A percentile compares a stretch with the other conserved stretches of the same genome.
Evolutionary conservation across 2,329 filamentous ascomycete genomes (phyloP).

Genomic region (Diplodia seriata): DNA sequence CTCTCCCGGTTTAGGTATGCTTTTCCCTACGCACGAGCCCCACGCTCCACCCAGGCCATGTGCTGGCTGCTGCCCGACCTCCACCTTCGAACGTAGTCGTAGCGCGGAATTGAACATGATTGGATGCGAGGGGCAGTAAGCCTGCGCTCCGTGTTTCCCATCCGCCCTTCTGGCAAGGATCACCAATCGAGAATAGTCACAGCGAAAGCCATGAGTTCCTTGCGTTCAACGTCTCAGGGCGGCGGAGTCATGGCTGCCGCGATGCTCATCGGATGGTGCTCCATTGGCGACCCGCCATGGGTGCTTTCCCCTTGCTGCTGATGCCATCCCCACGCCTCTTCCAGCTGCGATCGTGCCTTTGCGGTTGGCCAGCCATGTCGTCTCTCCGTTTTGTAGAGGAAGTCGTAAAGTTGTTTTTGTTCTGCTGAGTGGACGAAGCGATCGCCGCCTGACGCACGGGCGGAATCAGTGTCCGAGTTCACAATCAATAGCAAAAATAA

Average conservation of each 20-base stretch:
- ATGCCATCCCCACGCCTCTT: slow-evolving; percentile 26
- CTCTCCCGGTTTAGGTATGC: not conserved
- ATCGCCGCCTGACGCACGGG: slow-evolving; percentile 8
- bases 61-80: not conserved
- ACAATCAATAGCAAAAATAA: no score
- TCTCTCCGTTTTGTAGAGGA: slow-evolving; percentile 9
- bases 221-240: not conserved
- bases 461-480: not conserved
- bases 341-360: slow-evolving; percentile 7
- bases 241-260: slow-evolving; percentile 18
- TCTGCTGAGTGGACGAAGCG: slow-evolving; percentile 20
- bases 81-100: not conserved
- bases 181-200: not conserved
- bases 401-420: not conserved
- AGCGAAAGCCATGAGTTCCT: not conserved
- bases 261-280: not conserved
- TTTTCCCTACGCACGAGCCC: not conserved
- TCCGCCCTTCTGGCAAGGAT: not conserved
- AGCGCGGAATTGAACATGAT: slow-evolving; percentile 5
- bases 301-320: not conserved
- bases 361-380: slow-evolving; percentile 23
- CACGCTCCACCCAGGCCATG: not conserved
- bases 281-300: not conserved
- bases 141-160: not conserved
- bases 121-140: not conserved